Evolutionary conservation across 129 eudicot genomes (phyloP).

Genomic region (Daucus carota): DNA sequence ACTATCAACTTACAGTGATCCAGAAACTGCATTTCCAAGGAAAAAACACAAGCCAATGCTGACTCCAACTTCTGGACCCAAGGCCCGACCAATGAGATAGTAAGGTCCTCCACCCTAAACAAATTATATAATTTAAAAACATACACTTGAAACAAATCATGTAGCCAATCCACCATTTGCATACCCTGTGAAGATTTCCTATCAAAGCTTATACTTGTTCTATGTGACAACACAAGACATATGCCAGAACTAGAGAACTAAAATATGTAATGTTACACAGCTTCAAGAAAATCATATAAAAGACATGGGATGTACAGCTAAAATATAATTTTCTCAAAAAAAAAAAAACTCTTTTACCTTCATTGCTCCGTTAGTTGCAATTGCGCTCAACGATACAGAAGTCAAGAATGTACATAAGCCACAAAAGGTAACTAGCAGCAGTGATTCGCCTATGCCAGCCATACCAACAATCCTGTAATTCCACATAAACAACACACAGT

Average conservation of each 20-base stretch:
- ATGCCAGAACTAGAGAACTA: neutral
- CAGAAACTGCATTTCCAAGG: conserved; percentile 97
- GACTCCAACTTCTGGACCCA: conserved; percentile 99
- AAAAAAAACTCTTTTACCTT: conserved; percentile 44
- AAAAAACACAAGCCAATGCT: conserved; percentile 97
- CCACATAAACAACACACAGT: neutral
- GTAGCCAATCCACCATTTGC: neutral
- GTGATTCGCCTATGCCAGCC: conserved; percentile 93
- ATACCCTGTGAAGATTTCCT: neutral
- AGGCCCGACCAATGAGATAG: conserved; percentile 99
- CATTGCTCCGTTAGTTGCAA: conserved; percentile 99
- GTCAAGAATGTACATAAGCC: conserved; percentile 95
- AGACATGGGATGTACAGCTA: conserved; percentile 6
- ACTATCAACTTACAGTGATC: conserved; percentile 74
- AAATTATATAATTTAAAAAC: conserved; percentile 12
- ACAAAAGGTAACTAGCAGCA: conserved; percentile 77
- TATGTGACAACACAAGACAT: neutral
- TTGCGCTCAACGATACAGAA: conserved; percentile 90
- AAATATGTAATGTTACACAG: neutral
- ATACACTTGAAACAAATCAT: conserved; percentile 1
- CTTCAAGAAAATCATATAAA: neutral
- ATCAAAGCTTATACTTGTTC: neutral
- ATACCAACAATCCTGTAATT: conserved; percentile 94
- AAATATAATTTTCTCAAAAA: neutral
- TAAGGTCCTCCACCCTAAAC: conserved; percentile 95